Percentiles rank a stretch among this genome's conserved stretches.
Conservation (phyloP, 2,329 filamentous ascomycete species). For the Neonectria sp. region DNA sequence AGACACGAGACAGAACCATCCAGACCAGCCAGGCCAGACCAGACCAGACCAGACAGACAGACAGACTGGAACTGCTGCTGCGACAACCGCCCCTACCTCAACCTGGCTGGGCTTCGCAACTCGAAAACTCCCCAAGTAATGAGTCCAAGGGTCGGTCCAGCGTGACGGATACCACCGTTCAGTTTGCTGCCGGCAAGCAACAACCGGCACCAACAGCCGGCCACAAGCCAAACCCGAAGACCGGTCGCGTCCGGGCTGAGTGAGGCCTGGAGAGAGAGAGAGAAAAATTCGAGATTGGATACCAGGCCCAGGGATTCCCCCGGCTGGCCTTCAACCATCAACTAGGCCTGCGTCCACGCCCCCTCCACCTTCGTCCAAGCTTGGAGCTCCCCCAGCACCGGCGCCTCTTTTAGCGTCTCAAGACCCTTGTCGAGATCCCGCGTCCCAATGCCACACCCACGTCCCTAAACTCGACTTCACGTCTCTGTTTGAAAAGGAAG, state of each 20-base stretch:
- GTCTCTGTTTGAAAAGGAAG: slow-evolving; percentile 38
- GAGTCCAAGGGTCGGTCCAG: not conserved
- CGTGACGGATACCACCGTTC: slow-evolving; percentile 25
- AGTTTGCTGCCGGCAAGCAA: slow-evolving; percentile 35
- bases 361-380: slow-evolving; percentile 43
- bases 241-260: slow-evolving; percentile 46
- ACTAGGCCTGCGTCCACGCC: slow-evolving; percentile 38
- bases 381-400: slow-evolving; percentile 43
- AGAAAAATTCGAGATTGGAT: slow-evolving; percentile 48
- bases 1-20: not conserved
- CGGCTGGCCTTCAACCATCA: slow-evolving; percentile 32
- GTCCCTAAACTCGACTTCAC: slow-evolving; percentile 48
- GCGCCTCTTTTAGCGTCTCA: slow-evolving; percentile 47
- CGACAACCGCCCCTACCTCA: slow-evolving; percentile 11
- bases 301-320: slow-evolving; percentile 45
- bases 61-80: slow-evolving; percentile 11
- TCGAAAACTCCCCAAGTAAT: not conserved
- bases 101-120: slow-evolving; percentile 21
- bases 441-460: slow-evolving; percentile 50
- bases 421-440: slow-evolving; percentile 50
- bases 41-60: not conserved
- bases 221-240: slow-evolving; percentile 43
- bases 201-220: slow-evolving; percentile 46
- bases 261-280: slow-evolving; percentile 40
- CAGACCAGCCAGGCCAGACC: not conserved